These are phyloP conservation scores for Podospora anserina DNA, from an alignment of 495 filamentous ascomycete genomes.

Conservation along the genomic window DNA sequence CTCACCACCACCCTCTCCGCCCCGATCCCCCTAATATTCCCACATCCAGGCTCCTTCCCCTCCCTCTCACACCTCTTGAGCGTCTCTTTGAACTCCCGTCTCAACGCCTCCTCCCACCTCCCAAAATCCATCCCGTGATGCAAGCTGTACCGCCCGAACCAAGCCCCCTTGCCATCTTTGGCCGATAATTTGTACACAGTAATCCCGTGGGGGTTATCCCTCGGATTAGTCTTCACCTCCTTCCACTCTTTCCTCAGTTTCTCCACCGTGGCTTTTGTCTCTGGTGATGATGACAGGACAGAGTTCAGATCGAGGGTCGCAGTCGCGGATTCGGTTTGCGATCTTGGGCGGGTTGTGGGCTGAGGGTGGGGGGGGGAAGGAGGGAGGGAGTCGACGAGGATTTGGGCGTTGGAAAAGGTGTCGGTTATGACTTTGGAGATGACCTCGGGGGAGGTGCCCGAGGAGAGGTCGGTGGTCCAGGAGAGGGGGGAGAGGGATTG, in stretches of 20 bases:
- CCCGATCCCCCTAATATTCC: slow-evolving; percentile 78
- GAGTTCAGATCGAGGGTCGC: background rate
- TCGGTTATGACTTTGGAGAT: slow-evolving; percentile 54
- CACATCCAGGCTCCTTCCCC: slow-evolving; percentile 54
- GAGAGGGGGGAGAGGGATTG: slow-evolving; percentile 66
- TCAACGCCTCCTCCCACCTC: slow-evolving; percentile 60
- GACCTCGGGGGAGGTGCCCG: slow-evolving; percentile 43
- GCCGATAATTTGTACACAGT: slow-evolving; percentile 74
- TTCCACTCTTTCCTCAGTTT: slow-evolving; percentile 82
- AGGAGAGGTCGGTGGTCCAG: slow-evolving; percentile 55
- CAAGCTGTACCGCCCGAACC: slow-evolving; percentile 85
- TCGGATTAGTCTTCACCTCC: slow-evolving; percentile 63
- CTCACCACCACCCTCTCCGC: slow-evolving; percentile 69
- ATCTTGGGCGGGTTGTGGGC: slow-evolving; percentile 21
- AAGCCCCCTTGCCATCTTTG: slow-evolving; percentile 77
- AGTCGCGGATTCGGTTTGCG: slow-evolving; percentile 34
- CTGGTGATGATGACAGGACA: background rate
- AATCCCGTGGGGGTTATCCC: slow-evolving; percentile 72
- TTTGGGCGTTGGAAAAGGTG: slow-evolving; percentile 61
- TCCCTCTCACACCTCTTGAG: slow-evolving; percentile 50
- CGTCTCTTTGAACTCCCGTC: slow-evolving; percentile 61
- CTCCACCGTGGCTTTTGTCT: slow-evolving; percentile 10
- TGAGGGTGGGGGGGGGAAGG: background rate
- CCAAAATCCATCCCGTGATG: slow-evolving; percentile 65
- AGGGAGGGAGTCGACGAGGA: slow-evolving; percentile 75